Conservation (phyloP, 371 early-diverging fungal genomes). For the Apophysomyces trapeziformis region DNA sequence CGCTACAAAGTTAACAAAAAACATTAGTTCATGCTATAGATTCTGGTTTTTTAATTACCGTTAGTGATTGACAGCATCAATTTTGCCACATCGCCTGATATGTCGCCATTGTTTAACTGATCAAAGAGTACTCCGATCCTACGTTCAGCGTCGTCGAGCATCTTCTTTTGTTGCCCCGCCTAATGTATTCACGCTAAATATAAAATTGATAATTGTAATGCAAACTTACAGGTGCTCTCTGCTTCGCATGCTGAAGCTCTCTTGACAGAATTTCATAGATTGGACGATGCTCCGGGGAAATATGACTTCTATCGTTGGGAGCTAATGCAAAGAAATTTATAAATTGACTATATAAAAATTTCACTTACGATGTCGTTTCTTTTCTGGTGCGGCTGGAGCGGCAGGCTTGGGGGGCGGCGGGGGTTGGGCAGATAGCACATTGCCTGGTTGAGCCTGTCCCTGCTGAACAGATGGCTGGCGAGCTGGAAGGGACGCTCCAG, state of each 20-base stretch:
- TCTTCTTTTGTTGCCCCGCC: slow-evolving; percentile 66
- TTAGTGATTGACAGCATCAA: slow-evolving; percentile 62
- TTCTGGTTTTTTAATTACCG: slow-evolving; percentile 34
- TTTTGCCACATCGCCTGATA: slow-evolving; percentile 57
- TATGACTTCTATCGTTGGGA: slow-evolving; percentile 78
- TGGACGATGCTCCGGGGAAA: slow-evolving; percentile 71
- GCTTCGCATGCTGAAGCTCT: slow-evolving; percentile 54
- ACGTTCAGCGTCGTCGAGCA: slow-evolving; percentile 78
- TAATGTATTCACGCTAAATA: slow-evolving; percentile 16
- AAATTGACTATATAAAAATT: neutral
- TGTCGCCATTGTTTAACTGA: slow-evolving; percentile 73
- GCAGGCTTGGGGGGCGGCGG: slow-evolving; percentile 15
- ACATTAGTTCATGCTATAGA: neutral
- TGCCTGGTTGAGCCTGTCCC: slow-evolving; percentile 9
- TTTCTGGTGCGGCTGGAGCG: slow-evolving; percentile 24
- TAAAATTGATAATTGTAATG: neutral
- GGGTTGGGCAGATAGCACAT: slow-evolving; percentile 10
- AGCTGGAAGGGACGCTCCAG: slow-evolving; percentile 4
- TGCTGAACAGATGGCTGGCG: neutral
- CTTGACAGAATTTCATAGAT: slow-evolving; percentile 53
- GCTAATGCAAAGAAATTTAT: slow-evolving; percentile 38
- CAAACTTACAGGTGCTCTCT: slow-evolving; percentile 54
- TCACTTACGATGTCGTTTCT: slow-evolving; percentile 27
- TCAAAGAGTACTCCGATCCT: slow-evolving; percentile 74
- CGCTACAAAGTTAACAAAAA: slow-evolving; percentile 8